phyloP scores from a whole-genome alignment of 768 basidiomycete species.

The Pleurotus eryngii region DNA sequence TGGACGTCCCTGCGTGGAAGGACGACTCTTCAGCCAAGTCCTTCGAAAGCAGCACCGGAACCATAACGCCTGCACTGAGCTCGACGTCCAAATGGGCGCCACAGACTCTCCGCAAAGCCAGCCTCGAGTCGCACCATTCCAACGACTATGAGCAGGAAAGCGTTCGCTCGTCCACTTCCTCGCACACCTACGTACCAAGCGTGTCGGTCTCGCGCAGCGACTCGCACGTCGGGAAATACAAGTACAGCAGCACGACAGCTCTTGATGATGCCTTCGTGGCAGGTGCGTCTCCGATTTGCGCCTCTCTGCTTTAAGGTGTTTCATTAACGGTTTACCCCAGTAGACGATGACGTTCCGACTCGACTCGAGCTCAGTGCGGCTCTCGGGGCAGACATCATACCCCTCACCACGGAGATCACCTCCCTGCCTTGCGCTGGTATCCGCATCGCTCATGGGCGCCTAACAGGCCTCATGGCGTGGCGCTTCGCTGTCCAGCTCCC shows the following conservation, averaged over 20 bases:
- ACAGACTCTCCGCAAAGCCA: background rate
- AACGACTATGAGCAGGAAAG: background rate
- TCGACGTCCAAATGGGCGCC: background rate
- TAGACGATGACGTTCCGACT: slow-evolving; percentile 6
- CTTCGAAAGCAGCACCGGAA: background rate
- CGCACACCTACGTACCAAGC: background rate
- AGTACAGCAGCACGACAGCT: slow-evolving; percentile 4
- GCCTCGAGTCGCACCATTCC: background rate
- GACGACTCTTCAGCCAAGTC: background rate
- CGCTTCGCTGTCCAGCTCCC: slow-evolving; percentile 18
- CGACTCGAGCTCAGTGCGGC: slow-evolving; percentile 19
- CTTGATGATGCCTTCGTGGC: background rate
- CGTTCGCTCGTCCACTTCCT: background rate
- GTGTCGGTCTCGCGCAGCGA: background rate
- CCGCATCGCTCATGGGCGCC: slow-evolving; percentile 18
- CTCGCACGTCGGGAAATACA: background rate
- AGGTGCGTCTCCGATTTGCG: background rate
- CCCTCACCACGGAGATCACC: slow-evolving; percentile 18
- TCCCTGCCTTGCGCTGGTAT: slow-evolving; percentile 23
- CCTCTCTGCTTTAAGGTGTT: background rate
- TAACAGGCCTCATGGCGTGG: slow-evolving; percentile 23
- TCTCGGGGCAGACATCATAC: slow-evolving; percentile 17
- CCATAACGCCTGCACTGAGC: background rate
- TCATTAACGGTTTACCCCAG: background rate
- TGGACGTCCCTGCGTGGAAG: background rate